Evolutionary conservation across 2,329 filamentous ascomycete species (phyloP), one percentile per base, ranked within the genome.

Genomic region (Amauroascus niger): DNA sequence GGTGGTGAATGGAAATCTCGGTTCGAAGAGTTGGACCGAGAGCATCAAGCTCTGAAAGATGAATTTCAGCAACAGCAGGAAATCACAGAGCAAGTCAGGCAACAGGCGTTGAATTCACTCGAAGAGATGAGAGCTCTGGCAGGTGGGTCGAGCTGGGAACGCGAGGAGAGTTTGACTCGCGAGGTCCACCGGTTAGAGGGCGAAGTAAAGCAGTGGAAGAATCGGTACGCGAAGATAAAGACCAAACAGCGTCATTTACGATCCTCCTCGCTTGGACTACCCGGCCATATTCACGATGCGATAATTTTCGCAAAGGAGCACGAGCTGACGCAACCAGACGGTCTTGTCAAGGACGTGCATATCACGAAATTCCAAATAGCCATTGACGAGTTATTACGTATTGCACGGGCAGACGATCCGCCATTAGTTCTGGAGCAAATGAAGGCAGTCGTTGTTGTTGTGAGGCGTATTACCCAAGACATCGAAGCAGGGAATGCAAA

Each of bases 281-380:
- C 79, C 6, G 68, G 74, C 28, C 63, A 71, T 30, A 67, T 66
- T 24, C 63, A 70, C 6, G 71, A 75, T 57, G 66, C 66, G 13
- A 64, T 62, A 50, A 62, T 67, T 20, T 72, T 83, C 41, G 81
- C 85, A 6, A 80, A 84, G 57, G 84, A 91, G 60, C 82, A 83
- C n/a, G 80, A 79, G 48, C 84, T 93, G 59, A 78, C 80, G 20
- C 79, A 85, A 35, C 79, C 84, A 11, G 79, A 83, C 55, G 93
- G 93, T 5, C 69, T 93, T 20, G 82, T 98, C 62, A 90, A 87
- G 70, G 93, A 96, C 69, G 80, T 96, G 11, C 87, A 96, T 66
- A 82, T 98, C 60, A 96, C 91, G 49, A 90, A 88, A 64, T 97
- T 95, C 74, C 93, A 98, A 69, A 84, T 97, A 56, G 81, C 89